phyloP scores from a whole-genome alignment of 2,329 filamentous ascomycete genomes.

The Neoarthrinium moseri region DNA sequence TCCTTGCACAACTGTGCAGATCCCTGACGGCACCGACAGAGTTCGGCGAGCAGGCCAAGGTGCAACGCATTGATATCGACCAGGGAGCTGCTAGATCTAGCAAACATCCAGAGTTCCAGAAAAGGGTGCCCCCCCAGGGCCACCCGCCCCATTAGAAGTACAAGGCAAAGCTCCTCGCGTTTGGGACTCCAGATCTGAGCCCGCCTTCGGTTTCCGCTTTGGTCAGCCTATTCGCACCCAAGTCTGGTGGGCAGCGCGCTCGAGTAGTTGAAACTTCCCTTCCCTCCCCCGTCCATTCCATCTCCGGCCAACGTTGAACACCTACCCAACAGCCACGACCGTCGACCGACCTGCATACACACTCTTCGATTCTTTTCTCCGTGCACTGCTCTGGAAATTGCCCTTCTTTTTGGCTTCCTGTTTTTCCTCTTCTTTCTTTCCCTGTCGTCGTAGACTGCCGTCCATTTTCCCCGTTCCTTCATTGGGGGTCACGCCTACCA shows the following conservation, averaged over 20 bases:
- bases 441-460: neutral
- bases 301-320: no score
- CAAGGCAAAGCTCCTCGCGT: neutral
- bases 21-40: slow-evolving; percentile 5
- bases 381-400: neutral
- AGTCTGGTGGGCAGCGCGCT: no score
- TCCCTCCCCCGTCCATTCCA: neutral
- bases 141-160: slow-evolving; percentile 1
- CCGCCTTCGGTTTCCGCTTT: slow-evolving; percentile 6
- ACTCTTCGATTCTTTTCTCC: slow-evolving; percentile 1
- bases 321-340: neutral
- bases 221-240: slow-evolving; percentile 2
- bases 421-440: no score
- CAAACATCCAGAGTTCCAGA: slow-evolving; percentile 7
- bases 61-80: slow-evolving; percentile 13
- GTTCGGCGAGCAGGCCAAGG: slow-evolving; percentile 9
- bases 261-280: no score
- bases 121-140: neutral
- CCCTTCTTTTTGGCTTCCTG: neutral
- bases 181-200: slow-evolving; percentile 8
- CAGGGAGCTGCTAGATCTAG: slow-evolving; percentile 12
- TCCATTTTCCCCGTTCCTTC: neutral
- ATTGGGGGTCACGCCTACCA: neutral
- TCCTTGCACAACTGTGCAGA: neutral
- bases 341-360: no score